A percentile compares a stretch with the other conserved stretches of the same genome.
Evolutionary conservation across 2,329 filamentous ascomycete genomes (phyloP).

Genomic region (Arthrobotrys megalospora): DNA sequence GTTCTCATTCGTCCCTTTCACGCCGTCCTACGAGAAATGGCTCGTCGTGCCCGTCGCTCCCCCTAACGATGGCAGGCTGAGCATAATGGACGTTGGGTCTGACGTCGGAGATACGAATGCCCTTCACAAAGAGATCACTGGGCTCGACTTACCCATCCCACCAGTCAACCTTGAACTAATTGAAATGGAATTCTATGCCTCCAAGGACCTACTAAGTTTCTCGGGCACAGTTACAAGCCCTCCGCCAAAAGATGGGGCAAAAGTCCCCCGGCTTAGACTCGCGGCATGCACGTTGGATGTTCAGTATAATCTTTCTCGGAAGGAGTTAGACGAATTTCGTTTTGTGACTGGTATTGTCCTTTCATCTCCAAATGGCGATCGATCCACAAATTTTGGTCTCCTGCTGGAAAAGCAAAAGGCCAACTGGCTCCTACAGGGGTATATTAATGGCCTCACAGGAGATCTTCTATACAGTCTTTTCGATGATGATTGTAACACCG

Average conservation of each 20-base stretch:
- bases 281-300: not conserved
- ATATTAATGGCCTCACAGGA: slow-evolving; percentile 15
- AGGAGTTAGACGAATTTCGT: not conserved
- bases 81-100: slow-evolving; percentile 13
- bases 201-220: slow-evolving; percentile 6
- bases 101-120: slow-evolving; percentile 10
- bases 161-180: slow-evolving; percentile 25
- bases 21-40: slow-evolving; percentile 18
- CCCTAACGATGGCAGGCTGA: not conserved
- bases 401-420: not conserved
- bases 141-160: slow-evolving; percentile 9
- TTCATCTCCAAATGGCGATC: slow-evolving; percentile 21
- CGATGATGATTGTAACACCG: slow-evolving; percentile 23
- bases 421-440: slow-evolving; percentile 8
- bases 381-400: slow-evolving; percentile 1
- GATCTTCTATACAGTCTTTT: slow-evolving; percentile 29
- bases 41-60: not conserved
- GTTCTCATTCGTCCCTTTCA: slow-evolving; percentile 11
- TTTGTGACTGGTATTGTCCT: slow-evolving; percentile 7
- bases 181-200: not conserved
- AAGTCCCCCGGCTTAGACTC: slow-evolving; percentile 4
- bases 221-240: slow-evolving; percentile 18
- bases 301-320: slow-evolving; percentile 8
- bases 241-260: not conserved
- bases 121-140: slow-evolving; percentile 6